phyloP scores from a whole-genome alignment of 345 rosid genomes.

The Streptanthus diversifolius region DNA sequence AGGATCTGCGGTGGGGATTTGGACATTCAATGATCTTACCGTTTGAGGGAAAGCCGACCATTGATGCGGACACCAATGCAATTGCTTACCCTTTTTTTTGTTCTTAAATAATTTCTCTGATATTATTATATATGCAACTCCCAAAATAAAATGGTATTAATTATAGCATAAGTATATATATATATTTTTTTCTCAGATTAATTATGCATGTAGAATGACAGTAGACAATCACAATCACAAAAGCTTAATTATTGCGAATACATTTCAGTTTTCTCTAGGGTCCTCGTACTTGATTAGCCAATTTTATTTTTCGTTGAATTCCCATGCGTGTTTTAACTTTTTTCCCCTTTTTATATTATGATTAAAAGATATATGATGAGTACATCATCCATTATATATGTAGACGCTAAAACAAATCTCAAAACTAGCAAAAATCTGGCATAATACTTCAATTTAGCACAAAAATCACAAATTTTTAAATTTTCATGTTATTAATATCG shows the following conservation, averaged over 20 bases:
- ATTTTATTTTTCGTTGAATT: constrained; percentile 6
- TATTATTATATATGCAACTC: neutral
- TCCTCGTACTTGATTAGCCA: constrained; percentile 17
- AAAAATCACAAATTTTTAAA: neutral
- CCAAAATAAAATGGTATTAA: neutral
- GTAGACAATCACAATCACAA: neutral
- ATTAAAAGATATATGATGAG: neutral
- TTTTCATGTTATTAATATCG: neutral
- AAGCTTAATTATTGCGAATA: constrained; percentile 6
- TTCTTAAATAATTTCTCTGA: neutral
- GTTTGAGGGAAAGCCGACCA: constrained; percentile 38
- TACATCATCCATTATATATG: neutral
- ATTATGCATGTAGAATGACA: neutral
- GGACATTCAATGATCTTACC: constrained; percentile 37
- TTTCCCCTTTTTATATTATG: neutral
- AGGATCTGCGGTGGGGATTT: constrained; percentile 41
- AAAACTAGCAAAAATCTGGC: neutral
- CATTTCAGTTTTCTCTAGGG: neutral
- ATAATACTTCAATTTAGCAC: neutral
- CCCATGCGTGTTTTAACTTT: neutral
- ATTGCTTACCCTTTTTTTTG: constrained; percentile 21
- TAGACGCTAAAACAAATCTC: neutral
- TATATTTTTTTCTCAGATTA: neutral
- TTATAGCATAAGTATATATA: neutral
- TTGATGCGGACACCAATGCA: constrained; percentile 33